These are phyloP conservation scores for Rhodomyrtus tomentosa DNA, from an alignment of 345 rosid species.

Conservation along the genomic window DNA sequence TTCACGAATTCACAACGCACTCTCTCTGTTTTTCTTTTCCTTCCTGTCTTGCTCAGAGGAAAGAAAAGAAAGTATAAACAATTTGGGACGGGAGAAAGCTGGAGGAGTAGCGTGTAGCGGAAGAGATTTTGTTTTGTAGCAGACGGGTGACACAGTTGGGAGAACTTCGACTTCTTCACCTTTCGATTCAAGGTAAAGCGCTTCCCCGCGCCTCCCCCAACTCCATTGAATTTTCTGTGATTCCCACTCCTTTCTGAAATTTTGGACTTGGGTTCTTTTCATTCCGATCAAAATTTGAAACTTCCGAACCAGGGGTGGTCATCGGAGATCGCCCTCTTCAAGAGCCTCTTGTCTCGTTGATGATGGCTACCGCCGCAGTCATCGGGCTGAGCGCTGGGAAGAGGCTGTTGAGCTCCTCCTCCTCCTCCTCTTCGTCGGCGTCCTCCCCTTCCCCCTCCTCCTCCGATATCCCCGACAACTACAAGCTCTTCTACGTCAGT, in stretches of 20 bases:
- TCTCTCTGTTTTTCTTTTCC: background rate
- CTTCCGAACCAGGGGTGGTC: background rate
- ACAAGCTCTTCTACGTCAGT: conserved; percentile 19
- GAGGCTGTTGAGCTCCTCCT: conserved; percentile 65
- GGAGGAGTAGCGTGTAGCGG: background rate
- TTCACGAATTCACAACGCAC: background rate
- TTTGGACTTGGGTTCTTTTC: background rate
- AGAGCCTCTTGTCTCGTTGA: background rate
- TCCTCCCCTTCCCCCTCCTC: conserved; percentile 18
- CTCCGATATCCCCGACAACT: conserved; percentile 26
- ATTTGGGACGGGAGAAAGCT: background rate
- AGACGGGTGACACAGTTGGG: background rate
- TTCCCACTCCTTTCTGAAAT: background rate
- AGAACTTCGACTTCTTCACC: background rate
- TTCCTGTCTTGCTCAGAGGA: background rate
- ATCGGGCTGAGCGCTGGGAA: conserved; percentile 72
- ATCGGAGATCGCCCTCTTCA: background rate
- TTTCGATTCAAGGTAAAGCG: background rate
- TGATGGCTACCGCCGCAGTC: conserved; percentile 81
- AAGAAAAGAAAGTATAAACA: background rate
- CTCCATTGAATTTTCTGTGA: background rate
- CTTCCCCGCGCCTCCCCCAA: background rate
- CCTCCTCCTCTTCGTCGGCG: conserved; percentile 9
- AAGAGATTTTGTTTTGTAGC: background rate
- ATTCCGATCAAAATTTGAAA: background rate